Base-by-base conservation (phyloP, 352 stramenopile genomes). In the Globisporangium recalcitrans region DNA sequence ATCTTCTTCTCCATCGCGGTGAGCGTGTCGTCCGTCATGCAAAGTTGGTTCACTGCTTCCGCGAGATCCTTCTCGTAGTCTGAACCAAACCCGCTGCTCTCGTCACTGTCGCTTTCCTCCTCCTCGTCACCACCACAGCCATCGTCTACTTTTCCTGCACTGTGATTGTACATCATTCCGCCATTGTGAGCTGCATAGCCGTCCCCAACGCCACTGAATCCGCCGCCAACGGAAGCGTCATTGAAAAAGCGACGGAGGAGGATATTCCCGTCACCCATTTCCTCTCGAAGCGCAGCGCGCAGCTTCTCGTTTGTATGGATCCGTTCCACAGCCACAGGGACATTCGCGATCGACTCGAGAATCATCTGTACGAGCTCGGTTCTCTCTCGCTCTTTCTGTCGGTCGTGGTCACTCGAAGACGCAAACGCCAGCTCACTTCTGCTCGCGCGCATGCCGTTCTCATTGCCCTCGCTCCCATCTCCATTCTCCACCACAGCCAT, bases 311-410 rank as follows among this genome's bases (percentile, higher is more conserved):
- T 88, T 42, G 74, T 86, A 53, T 88, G 77, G 67, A 91, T 88
- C 36, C 66, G 71, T 68, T 88, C 78, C 34, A 91, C 72, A 19
- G 82, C 82, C 58, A 87, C 75, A 1, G 82, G 82, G 5, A 91
- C 82, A 58, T 76, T 90, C 47, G 80, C 73, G 51, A 91, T 86
- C 27, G 82, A 87, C 70, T 88, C 80, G 9, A 90, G 70, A 26
- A 91, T 85, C 80, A 90, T 86, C 29, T 78, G 70, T 65, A 91
- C 70, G 48, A 91, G 67, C 65, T 90, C 80, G 2, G 76, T 80
- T 7, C 75, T 73, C 64, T 91, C 80, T n/a, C 64, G 55, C 46
- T 87, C 80, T 47, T 86, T 88, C 48, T 76, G 77, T 16, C 65
- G 67, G 24, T 82, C 68, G 52, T 78, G 71, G 6, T 85, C 78